Conservation (phyloP, 75 land plant species). For the Adiantum capillusveneris region DNA sequence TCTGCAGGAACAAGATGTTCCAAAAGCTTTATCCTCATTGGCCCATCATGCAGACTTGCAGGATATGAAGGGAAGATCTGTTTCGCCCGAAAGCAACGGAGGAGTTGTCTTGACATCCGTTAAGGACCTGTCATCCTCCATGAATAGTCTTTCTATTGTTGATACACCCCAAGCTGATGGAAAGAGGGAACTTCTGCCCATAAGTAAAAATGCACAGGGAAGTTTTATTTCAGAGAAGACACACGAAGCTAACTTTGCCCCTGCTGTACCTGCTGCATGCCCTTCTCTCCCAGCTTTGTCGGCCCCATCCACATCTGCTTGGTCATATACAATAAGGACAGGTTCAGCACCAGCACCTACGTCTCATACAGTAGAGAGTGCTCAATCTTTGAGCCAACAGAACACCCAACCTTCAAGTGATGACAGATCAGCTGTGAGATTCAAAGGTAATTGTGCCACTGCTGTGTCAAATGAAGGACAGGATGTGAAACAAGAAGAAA, state of each 20-base stretch:
- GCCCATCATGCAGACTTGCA: neutral
- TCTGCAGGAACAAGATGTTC: neutral
- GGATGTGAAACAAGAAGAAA: neutral
- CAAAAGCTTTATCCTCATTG: neutral
- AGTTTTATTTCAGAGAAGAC: neutral
- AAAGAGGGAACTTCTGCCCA: neutral
- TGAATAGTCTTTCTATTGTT: neutral
- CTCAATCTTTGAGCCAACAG: neutral
- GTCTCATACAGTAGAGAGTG: neutral
- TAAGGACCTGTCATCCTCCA: neutral
- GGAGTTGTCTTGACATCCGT: neutral
- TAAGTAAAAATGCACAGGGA: neutral
- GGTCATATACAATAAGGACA: slow-evolving; percentile 2
- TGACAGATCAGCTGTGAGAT: neutral
- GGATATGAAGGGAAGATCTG: neutral
- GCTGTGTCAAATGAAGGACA: neutral
- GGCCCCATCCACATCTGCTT: neutral
- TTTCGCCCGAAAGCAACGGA: neutral
- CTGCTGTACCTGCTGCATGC: neutral
- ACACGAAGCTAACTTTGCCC: neutral
- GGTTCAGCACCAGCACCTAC: neutral
- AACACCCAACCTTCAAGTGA: neutral
- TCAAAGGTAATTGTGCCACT: neutral
- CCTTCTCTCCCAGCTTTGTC: neutral
- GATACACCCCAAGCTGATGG: neutral